These are phyloP conservation scores for Glomus cerebriforme DNA, from an alignment of 192 early-diverging fungal genomes.

Conservation along the genomic window DNA sequence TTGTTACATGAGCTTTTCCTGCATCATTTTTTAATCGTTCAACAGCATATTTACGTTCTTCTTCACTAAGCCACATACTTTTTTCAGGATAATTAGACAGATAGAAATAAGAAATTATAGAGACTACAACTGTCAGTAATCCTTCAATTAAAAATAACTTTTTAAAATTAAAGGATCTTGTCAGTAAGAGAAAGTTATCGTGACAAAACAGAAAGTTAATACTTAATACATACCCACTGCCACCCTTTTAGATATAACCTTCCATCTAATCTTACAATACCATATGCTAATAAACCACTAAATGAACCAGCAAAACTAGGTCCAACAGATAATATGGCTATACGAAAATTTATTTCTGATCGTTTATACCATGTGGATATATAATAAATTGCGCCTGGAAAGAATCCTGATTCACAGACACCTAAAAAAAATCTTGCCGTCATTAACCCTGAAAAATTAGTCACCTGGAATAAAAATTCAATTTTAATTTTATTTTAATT, in stretches of 20 bases:
- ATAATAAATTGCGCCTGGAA: conserved; percentile 60
- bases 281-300: conserved; percentile 67
- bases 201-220: conserved; percentile 23
- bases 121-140: too few relatives aligned
- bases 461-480: conserved; percentile 17
- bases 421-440: conserved; percentile 65
- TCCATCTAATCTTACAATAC: conserved; percentile 62
- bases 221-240: conserved; percentile 44
- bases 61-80: too few relatives aligned
- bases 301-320: conserved; percentile 59
- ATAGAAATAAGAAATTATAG: conserved; percentile 43
- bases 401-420: conserved; percentile 57
- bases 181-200: not conserved
- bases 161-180: not conserved
- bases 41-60: too few relatives aligned
- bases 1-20: too few relatives aligned
- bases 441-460: conserved; percentile 45
- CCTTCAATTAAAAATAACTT: conserved; percentile 70
- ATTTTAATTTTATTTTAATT: not conserved
- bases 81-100: conserved; percentile 53
- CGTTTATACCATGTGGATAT: conserved; percentile 61
- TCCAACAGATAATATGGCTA: conserved; percentile 56
- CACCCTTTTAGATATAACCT: conserved; percentile 47
- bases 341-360: conserved; percentile 53
- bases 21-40: too few relatives aligned